Base-by-base conservation (phyloP, 352 stramenopile genomes). In the Globisporangium polare region DNA sequence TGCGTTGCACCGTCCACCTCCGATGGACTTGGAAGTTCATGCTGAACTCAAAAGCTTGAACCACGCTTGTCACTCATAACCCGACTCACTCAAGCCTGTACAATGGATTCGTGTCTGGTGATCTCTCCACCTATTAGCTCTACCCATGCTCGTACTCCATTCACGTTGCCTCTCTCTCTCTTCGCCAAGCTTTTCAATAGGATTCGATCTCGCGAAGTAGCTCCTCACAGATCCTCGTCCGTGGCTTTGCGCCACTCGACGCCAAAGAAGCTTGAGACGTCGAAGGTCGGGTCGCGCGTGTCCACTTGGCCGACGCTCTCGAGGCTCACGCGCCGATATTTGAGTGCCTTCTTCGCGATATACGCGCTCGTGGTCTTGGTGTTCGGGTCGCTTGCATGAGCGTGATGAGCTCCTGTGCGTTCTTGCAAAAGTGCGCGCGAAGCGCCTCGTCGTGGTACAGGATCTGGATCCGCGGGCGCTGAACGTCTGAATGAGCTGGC, bases 321-420 rank as follows among this genome's bases (percentile, higher is more conserved):
- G 7, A 59, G 20, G 46, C 22, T 17, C 31, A 59, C 39, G 9
- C 26, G 46, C 0, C 58, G 58, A 37, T 60, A 59, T 18, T 51
- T 43, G n/a, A 65, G 49, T 37, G 52, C 52, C 42, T 58, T 45
- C 57, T 46, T 63, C n/a, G 52, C 52, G 17, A 58, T 46, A 13
- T 46, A 31, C 20, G 52, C 52, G 52, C 52, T 58, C n/a, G n/a
- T 60, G 31, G 53, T 60, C 12, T 37, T 35, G 5, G 35, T 42
- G 35, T 49, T 51, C 26, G 53, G 37, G 26, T 60, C 53, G 10
- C n/a, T 51, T 60, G 54, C 54, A 60, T 22, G 9, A 52, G n/a
- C 8, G 27, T 41, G 13, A 60, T 26, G n/a, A 60, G 37, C 17
- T 43, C 5, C 42, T 49, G 35, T 10, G 54, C 54, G 27, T 60